Base-by-base conservation (phyloP, 352 stramenopile genomes). In the Phytophthora pistaciae region DNA sequence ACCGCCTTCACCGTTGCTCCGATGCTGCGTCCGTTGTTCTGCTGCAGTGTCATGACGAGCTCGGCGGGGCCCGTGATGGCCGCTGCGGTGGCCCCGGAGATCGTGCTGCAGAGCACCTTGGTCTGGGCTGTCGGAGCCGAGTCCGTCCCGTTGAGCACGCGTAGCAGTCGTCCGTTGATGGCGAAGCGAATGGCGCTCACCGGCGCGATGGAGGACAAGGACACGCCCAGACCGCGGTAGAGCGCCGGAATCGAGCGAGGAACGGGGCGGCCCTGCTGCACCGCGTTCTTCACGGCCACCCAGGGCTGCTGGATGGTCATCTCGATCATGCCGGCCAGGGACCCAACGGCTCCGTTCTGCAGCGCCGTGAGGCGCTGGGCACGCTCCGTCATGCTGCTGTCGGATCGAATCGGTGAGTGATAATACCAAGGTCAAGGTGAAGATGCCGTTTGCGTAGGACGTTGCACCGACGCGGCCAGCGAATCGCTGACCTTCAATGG, bases 31-130 rank as follows among this genome's bases (percentile, higher is more conserved):
- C 86, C 88, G 10, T 75, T 87, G 80, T 91, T 91, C 62, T 94
- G 88, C 74, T 95, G 88, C 59, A 93, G 74, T 50, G 85, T 95
- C 88, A 95, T 95, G 60, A 93, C 79, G 36, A 95, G 76, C 59
- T 95, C 88, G 6, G 85, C 86, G 0, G 88, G 86, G 1, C 83
- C 86, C 36, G 84, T 91, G 36, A 95, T 77, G 23, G 78, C 69
- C 50, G 88, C 80, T 18, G 88, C 90, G 8, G 74, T 80, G 5
- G 80, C 70, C 36, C 88, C 88, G 3, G 88, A 87, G 36, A 86
- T 42, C 14, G 85, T 79, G 20, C 79, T 89, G 11, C 81, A 83
- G 8, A 82, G 56, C 52, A 95, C 82, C 66, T 93, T 91, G 56
- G 85, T 33, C 46, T 67, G 52, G 69, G 83, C 83, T 2, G 83